These are phyloP conservation scores for Talaromyces sp. DNA, from an alignment of 2,329 filamentous ascomycete species.

Conservation along the genomic window DNA sequence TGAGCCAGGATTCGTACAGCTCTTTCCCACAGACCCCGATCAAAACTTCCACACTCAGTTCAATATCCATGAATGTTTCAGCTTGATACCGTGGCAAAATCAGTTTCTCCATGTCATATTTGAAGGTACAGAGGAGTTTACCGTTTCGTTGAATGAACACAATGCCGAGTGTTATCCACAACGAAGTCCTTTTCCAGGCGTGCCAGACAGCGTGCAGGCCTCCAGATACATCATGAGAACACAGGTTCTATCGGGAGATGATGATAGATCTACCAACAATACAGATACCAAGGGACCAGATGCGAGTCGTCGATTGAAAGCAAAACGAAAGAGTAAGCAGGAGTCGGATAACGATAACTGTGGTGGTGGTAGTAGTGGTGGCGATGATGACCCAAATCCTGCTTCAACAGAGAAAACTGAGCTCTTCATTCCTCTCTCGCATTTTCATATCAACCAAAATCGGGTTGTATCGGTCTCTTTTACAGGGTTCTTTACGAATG, in stretches of 20 bases:
- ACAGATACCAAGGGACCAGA: neutral
- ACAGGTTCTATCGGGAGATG: neutral
- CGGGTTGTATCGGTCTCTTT: constrained; percentile 63
- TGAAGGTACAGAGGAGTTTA: constrained; percentile 64
- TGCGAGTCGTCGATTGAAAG: neutral
- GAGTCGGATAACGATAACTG: neutral
- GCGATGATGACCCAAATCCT: neutral
- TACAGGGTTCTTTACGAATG: constrained; percentile 63
- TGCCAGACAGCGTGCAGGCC: constrained; percentile 69
- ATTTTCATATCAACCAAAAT: constrained; percentile 65
- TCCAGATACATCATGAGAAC: constrained; percentile 54
- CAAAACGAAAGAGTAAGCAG: neutral
- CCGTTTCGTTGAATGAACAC: constrained; percentile 67
- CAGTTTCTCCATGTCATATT: constrained; percentile 68
- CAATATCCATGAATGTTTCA: constrained; percentile 55
- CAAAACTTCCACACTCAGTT: constrained; percentile 65
- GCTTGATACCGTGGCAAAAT: constrained; percentile 57
- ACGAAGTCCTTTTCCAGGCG: constrained; percentile 65
- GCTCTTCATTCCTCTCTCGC: constrained; percentile 68
- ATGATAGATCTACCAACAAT: neutral
- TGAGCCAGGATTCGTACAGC: constrained; percentile 55
- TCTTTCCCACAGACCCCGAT: constrained; percentile 63
- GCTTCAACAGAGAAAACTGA: constrained; percentile 46
- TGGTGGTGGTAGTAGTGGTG: neutral
- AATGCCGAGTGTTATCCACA: constrained; percentile 61